phyloP scores from a whole-genome alignment of 768 basidiomycete species.

The Suillus variegatus region DNA sequence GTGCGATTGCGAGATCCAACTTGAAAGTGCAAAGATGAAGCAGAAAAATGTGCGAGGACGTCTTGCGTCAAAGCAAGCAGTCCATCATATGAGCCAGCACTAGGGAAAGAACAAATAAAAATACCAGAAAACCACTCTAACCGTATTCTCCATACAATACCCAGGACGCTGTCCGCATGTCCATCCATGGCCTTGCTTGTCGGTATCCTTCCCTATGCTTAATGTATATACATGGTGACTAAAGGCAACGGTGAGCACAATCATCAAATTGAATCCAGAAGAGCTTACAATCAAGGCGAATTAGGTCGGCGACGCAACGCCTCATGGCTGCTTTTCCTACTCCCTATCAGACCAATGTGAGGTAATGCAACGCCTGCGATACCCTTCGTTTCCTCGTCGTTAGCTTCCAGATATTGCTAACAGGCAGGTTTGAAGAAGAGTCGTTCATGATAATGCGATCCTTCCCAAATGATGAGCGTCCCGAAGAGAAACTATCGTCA shows the following conservation, averaged over 20 bases:
- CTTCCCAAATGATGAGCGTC: slow-evolving; percentile 25
- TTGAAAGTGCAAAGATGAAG: slow-evolving; percentile 22
- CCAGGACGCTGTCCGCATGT: slow-evolving; percentile 9
- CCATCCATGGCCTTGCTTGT: slow-evolving; percentile 1
- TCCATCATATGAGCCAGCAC: slow-evolving; percentile 28
- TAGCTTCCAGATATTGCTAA: slow-evolving; percentile 67
- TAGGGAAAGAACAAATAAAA: slow-evolving; percentile 27
- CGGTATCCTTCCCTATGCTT: slow-evolving; percentile 7
- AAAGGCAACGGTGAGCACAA: background rate
- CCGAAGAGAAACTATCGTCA: slow-evolving; percentile 37
- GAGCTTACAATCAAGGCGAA: slow-evolving; percentile 22
- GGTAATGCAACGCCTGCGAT: slow-evolving; percentile 52
- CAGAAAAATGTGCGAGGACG: slow-evolving; percentile 5
- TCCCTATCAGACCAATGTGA: slow-evolving; percentile 38
- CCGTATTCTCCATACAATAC: slow-evolving; percentile 22
- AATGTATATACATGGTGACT: background rate
- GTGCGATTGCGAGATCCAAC: slow-evolving; percentile 34
- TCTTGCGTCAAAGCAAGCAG: slow-evolving; percentile 28
- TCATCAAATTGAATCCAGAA: background rate
- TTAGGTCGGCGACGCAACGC: slow-evolving; percentile 24
- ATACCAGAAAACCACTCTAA: slow-evolving; percentile 26
- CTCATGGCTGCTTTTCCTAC: slow-evolving; percentile 44
- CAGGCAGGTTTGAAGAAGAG: slow-evolving; percentile 31
- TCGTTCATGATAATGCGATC: slow-evolving; percentile 29
- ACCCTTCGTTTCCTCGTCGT: slow-evolving; percentile 67